Base-by-base conservation (phyloP, 2,329 filamentous ascomycete genomes). In the Colletotrichum simmondsii region DNA sequence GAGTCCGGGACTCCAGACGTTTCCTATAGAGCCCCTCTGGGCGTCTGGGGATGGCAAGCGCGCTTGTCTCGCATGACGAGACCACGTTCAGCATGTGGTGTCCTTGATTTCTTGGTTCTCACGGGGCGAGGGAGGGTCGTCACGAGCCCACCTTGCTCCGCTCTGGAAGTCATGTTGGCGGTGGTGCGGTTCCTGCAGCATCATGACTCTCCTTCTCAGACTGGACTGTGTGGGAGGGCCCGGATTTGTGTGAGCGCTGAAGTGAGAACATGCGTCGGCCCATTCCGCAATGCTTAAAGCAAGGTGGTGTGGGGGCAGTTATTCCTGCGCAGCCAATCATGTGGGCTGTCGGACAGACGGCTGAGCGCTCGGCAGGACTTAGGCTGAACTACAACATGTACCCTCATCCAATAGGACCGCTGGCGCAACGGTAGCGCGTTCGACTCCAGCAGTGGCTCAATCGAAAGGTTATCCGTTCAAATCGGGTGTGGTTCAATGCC, bases 381-480 rank as follows among this genome's bases (percentile, higher is more conserved):
- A 8, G 14, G 3, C n/a, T n/a, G n/a, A n/a, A n/a, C n/a, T n/a
- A n/a, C n/a, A n/a, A n/a, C n/a, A n/a, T n/a, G n/a, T n/a, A 0
- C 28, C n/a, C 7, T 6, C n/a, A 32, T 6, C 22, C n/a, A 49
- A 14, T 16, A 63, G 35, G 71, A 42, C 71, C 49, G 26, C 63
- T 73, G 71, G 71, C 71, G 71, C 71, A 73, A 71, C 56, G 71
- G 66, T 71, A 73, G 71, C 71, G 71, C 71, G 56, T 73, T 73
- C 71, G 71, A 73, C 71, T 73, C 71, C 71, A 73, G 71, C 19
- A 30, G 5, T 19, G n/a, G 26, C 22, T 42, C 37, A 42, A 72
- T 72, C 71, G 71, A 70, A 72, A 72, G 70, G 70, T 72, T 72
- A 65, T 72, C 70, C 14, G 70, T 72, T 72, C 71, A 65, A 73